Evolutionary conservation across 148 eudicot species (phyloP).

Genomic region (Rhododendron griersonianum): DNA sequence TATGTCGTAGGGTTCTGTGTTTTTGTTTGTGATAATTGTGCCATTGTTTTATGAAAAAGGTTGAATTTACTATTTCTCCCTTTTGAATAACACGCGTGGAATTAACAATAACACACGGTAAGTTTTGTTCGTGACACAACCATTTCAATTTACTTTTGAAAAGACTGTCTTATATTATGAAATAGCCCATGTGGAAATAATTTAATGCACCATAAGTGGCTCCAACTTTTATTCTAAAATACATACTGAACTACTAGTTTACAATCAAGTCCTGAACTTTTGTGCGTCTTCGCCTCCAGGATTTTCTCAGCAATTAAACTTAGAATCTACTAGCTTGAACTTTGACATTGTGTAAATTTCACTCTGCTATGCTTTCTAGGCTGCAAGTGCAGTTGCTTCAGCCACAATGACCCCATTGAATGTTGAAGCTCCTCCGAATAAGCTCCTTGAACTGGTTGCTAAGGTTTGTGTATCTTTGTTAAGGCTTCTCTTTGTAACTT

Average conservation of each 20-base stretch:
- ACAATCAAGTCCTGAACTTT: neutral
- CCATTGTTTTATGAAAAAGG: neutral
- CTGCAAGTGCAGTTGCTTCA: conserved; percentile 81
- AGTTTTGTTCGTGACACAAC: too few relatives aligned
- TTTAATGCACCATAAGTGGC: neutral
- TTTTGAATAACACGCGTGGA: neutral
- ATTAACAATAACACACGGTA: neutral
- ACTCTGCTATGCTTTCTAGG: conserved; percentile 27
- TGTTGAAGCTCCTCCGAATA: conserved; percentile 67
- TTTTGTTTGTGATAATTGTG: neutral
- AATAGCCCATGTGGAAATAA: neutral
- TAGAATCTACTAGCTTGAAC: neutral
- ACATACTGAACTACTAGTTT: neutral
- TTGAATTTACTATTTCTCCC: too few relatives aligned
- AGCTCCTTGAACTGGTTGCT: conserved; percentile 75
- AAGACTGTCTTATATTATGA: neutral
- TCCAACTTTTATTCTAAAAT: neutral
- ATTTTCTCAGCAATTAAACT: neutral
- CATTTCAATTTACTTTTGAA: neutral
- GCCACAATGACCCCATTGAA: conserved; percentile 85
- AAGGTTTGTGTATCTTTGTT: conserved; percentile 47
- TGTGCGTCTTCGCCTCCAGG: neutral
- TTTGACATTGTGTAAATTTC: conserved; percentile 1
- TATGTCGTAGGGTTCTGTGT: neutral
- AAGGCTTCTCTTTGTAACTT: neutral